Conservation (phyloP, 1,284 basidiomycete genomes). For the Ceratobasidium sp. region DNA sequence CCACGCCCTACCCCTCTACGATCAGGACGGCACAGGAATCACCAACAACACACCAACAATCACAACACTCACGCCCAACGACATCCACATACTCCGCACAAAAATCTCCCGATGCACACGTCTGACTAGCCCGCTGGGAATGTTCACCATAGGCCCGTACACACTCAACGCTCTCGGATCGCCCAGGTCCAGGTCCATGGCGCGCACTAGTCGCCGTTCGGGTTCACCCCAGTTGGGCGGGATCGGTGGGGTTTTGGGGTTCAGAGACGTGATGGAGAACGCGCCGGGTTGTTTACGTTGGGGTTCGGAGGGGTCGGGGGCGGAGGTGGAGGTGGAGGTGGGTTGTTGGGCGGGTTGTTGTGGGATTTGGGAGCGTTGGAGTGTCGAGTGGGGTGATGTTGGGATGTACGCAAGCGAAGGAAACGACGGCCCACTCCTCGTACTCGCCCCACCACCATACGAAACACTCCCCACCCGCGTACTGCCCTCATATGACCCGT, state of each 20-base stretch:
- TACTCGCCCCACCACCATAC: background rate
- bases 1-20: background rate
- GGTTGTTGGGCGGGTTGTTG: background rate
- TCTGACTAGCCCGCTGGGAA: conserved; percentile 22
- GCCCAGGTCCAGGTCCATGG: conserved; percentile 28
- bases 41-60: conserved; percentile 24
- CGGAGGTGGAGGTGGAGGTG: background rate
- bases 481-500: background rate
- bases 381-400: background rate
- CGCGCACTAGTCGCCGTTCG: conserved; percentile 8
- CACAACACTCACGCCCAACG: background rate
- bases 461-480: background rate
- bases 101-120: conserved; percentile 30
- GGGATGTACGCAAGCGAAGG: conserved; percentile 38
- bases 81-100: conserved; percentile 14
- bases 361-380: background rate
- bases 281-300: background rate
- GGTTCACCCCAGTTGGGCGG: background rate
- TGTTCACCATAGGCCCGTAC: conserved; percentile 37
- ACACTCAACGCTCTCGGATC: conserved; percentile 29
- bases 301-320: background rate
- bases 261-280: conserved; percentile 22
- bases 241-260: conserved; percentile 8
- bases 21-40: conserved; percentile 25
- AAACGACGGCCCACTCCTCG: background rate